Evolutionary conservation across 306 rosid genomes (phyloP).

Genomic region (Cicer judaicum): DNA sequence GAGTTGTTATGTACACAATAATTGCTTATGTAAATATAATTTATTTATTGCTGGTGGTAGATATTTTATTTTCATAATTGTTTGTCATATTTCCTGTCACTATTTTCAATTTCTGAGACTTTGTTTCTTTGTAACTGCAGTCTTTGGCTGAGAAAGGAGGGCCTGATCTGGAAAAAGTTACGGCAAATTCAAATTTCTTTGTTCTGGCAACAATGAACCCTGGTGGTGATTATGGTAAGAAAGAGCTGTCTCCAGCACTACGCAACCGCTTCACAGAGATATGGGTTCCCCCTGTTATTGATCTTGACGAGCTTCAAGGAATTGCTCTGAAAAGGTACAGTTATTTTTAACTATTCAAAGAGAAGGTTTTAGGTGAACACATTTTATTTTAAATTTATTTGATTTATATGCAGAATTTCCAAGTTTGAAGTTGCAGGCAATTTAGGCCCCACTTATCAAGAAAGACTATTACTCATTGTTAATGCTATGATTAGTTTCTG

Average conservation of each 20-base stretch:
- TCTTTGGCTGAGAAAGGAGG: conserved; percentile 96
- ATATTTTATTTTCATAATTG: conserved; percentile 4
- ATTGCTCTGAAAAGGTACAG: conserved; percentile 71
- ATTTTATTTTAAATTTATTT: conserved; percentile 19
- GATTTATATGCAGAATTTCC: conserved; percentile 57
- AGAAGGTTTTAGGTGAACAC: neutral
- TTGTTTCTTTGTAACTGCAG: conserved; percentile 49
- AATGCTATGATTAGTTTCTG: conserved; percentile 76
- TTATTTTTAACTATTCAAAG: conserved; percentile 5
- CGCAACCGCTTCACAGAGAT: conserved; percentile 97
- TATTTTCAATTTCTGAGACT: conserved; percentile 3
- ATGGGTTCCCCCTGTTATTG: conserved; percentile 91
- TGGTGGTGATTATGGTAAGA: conserved; percentile 98
- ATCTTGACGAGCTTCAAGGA: conserved; percentile 67
- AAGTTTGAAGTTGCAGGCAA: conserved; percentile 44
- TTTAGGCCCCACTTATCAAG: conserved; percentile 10
- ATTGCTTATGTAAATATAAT: neutral
- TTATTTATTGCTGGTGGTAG: conserved; percentile 11
- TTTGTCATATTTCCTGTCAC: neutral
- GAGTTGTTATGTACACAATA: neutral
- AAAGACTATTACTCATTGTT: conserved; percentile 53
- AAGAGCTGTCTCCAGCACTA: conserved; percentile 85
- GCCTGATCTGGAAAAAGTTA: conserved; percentile 68
- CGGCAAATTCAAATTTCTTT: conserved; percentile 71
- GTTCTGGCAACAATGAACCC: conserved; percentile 98